These are phyloP conservation scores for Huntiella savannae DNA, from an alignment of 2,329 filamentous ascomycete species.

Conservation along the genomic window DNA sequence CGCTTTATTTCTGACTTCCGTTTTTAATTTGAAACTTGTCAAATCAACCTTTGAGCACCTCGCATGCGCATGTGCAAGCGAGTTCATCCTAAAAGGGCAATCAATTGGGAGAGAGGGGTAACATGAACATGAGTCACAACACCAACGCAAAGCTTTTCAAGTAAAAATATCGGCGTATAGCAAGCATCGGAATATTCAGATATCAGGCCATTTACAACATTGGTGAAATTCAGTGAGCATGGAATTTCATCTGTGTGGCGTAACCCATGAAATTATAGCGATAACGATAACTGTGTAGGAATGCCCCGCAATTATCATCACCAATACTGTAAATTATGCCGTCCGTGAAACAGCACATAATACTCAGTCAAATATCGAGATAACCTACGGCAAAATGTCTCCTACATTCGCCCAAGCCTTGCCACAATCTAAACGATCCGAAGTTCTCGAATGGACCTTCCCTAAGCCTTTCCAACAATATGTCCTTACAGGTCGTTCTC, in stretches of 20 bases:
- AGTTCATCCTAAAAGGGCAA: too few relatives aligned
- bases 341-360: neutral
- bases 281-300: neutral
- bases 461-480: conserved; percentile 24
- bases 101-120: too few relatives aligned
- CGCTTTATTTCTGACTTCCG: neutral
- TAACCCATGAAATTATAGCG: neutral
- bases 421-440: conserved; percentile 24
- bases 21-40: neutral
- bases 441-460: conserved; percentile 27
- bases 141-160: too few relatives aligned
- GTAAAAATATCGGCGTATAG: too few relatives aligned
- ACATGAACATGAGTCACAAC: too few relatives aligned
- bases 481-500: conserved; percentile 27
- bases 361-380: neutral
- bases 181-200: too few relatives aligned
- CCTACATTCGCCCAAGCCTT: conserved; percentile 24
- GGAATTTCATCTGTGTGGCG: too few relatives aligned
- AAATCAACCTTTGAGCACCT: too few relatives aligned
- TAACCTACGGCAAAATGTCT: conserved; percentile 1
- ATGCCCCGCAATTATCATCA: neutral
- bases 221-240: too few relatives aligned
- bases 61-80: too few relatives aligned
- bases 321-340: neutral
- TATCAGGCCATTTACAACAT: too few relatives aligned